Percentiles rank a stretch among this genome's conserved stretches.
Evolutionary conservation across 2,329 filamentous ascomycete species (phyloP).

Genomic region (Colletotrichum orchidophilum): DNA sequence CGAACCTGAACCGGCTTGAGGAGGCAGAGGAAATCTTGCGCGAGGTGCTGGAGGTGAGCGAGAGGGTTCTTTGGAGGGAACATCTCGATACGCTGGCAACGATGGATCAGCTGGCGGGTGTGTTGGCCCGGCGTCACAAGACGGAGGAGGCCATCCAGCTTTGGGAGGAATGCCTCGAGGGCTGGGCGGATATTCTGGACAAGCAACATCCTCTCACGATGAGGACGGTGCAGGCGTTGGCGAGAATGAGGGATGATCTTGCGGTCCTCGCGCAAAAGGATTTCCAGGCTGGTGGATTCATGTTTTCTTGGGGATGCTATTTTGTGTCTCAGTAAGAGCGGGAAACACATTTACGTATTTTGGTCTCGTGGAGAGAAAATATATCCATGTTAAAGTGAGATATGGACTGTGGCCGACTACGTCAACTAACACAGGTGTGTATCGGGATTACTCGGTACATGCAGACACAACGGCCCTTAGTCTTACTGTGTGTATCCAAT

Average conservation of each 20-base stretch:
- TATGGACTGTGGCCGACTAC: too few relatives aligned
- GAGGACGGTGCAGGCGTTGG: background rate
- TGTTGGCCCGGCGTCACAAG: background rate
- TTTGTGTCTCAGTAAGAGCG: too few relatives aligned
- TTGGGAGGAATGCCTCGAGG: background rate
- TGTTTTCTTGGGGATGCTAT: background rate
- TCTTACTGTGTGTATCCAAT: too few relatives aligned
- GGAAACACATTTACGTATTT: too few relatives aligned
- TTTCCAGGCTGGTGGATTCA: background rate
- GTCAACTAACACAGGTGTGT: too few relatives aligned
- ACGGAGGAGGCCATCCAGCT: background rate
- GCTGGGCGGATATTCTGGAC: background rate
- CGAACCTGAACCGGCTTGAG: conserved; percentile 44
- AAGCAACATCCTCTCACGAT: background rate
- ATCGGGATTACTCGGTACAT: too few relatives aligned
- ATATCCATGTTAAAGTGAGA: too few relatives aligned
- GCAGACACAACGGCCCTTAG: too few relatives aligned
- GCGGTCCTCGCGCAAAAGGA: background rate
- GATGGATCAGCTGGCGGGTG: conserved; percentile 5
- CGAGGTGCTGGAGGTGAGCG: conserved; percentile 37
- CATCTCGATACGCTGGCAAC: conserved; percentile 8
- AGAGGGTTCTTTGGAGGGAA: background rate
- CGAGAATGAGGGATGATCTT: background rate
- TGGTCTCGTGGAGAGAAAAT: too few relatives aligned
- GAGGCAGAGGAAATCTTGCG: conserved; percentile 44